Evolutionary conservation across 768 basidiomycete species (phyloP), one percentile per base, ranked within the genome.

Genomic region (Lyophyllum decastes): DNA sequence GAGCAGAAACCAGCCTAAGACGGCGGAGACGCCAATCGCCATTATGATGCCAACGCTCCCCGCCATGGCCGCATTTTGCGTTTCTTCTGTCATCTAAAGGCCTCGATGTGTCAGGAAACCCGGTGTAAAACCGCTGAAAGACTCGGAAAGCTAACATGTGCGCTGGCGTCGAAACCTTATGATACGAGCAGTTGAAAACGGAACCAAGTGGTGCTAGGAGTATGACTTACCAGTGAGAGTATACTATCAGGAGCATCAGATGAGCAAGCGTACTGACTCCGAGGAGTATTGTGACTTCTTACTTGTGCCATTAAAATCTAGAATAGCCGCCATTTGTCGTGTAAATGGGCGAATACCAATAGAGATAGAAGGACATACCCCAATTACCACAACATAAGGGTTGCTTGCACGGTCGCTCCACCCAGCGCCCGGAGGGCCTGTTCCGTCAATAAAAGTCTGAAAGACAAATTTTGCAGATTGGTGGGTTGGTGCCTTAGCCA

Each of bases 1-100:
- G 43, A 91, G 74, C 49, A 90, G 80, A 76, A 89, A 91, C 85
- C 86, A 88, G 24, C 90, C 89, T 1, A 92, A 79, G 11, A 90
- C 59, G 1, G 88, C 85, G 4, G 87, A 89, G 16, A 88, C 85
- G 14, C 84, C 86, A 54, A 91, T 88, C 24, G 87, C 80, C 79
- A 84, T 87, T 44, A 89, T 67, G 55, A 89, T 89, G 1, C 87
- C 87, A 25, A 86, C 80, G 26, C 82, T 79, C 1, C 87, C 89
- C 41, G 87, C 82, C 80, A 82, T 86, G 30, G 79, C 83, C 1
- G 86, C 85, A 56, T 83, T 88, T 48, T 73, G 82, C 0, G 90
- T 93, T 71, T 93, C 90, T 71, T 92, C 90, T 0, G 87, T 88
- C 87, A 89, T 87, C 85, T 88, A 27, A 10, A 30, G 38, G 19